Evolutionary conservation across 257 asterid species (phyloP), one percentile per base, ranked within the genome.

Genomic region (Salvia hispanica): DNA sequence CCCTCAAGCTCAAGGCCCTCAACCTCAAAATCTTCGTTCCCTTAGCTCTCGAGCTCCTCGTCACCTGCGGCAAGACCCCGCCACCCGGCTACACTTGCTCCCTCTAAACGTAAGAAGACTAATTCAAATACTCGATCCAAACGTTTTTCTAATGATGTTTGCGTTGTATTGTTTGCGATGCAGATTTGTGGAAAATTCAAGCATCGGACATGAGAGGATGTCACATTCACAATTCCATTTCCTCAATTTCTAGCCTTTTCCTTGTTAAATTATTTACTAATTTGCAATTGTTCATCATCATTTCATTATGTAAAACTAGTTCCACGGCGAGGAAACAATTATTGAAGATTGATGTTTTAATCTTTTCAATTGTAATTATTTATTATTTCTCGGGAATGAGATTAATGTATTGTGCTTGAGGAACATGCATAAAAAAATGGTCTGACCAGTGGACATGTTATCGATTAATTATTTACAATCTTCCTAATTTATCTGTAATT

Each of bases 61-160:
- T 81, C 60, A 83, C 82, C 58, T 90, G 97, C 70, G 97, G 96
- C 36, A 86, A 90, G 76, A 58, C 88, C 0, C 96, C 97, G 6
- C 97, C 97, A 2, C 97, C 97, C 46, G 97, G 97, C 56, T 90
- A 70, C 88, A 90, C 97, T 71, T 90, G 97, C 83, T 72, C 91
- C 48, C 72, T 87, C 82, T 89, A 74, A 64, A 71, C 31, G 31
- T 25, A 25, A 25, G 31, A 25, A 25, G 31, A 25, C 2, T 1
- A 25, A 25, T 25, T 25, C 31, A 25, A 25, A 0, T 25, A 25
- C 1, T 25, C 31, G 2, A 25, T 25, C 31, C 2, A 25, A 25
- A 25, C 31, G 31, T 25, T 25, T 25, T 25, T 25, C 31, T 25
- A 1, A 0, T 25, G 3, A 6, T 39, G 4, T 39, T 39, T 39